Evolutionary conservation across 2,329 filamentous ascomycete genomes (phyloP).

Genomic region (Peltaster fructicola): DNA sequence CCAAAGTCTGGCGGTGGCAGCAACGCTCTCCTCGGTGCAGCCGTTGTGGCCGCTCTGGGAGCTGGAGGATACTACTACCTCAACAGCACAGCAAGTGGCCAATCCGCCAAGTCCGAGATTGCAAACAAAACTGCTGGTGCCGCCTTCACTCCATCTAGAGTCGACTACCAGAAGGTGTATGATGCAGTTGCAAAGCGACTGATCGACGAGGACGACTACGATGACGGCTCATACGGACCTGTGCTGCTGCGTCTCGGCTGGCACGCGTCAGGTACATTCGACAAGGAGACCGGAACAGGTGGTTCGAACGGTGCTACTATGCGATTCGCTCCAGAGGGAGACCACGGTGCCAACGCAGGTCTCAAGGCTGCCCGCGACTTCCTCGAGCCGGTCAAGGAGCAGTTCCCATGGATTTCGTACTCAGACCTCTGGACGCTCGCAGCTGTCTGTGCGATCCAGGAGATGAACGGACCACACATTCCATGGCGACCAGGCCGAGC

Average conservation of each 20-base stretch:
- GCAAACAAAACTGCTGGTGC: conserved; percentile 16
- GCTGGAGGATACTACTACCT: conserved; percentile 48
- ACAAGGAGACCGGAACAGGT: conserved; percentile 72
- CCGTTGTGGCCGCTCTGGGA: conserved; percentile 39
- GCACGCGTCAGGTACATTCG: conserved; percentile 87
- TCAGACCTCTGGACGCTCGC: conserved; percentile 92
- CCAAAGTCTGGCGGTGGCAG: conserved; percentile 14
- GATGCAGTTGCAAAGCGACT: conserved; percentile 63
- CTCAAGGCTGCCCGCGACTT: conserved; percentile 76
- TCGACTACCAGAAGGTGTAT: conserved; percentile 93
- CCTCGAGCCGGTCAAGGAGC: conserved; percentile 73
- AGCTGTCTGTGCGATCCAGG: conserved; percentile 74
- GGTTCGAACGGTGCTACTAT: conserved; percentile 95
- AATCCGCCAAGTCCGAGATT: too few species aligned
- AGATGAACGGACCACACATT: conserved; percentile 79
- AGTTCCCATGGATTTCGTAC: conserved; percentile 92
- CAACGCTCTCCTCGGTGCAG: conserved; percentile 37
- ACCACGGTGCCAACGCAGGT: conserved; percentile 88
- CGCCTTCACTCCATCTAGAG: conserved; percentile 55
- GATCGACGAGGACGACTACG: conserved; percentile 84
- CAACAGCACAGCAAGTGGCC: conserved; percentile 25
- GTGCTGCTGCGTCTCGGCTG: conserved; percentile 81
- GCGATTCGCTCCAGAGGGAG: conserved; percentile 77
- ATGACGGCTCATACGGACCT: conserved; percentile 89
- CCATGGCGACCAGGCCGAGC: conserved; percentile 74